Percentiles rank a stretch among this genome's conserved stretches.
These are phyloP conservation scores for Austroboletus novae-zelandiae DNA, from an alignment of 1,284 basidiomycete genomes.

Conservation along the genomic window DNA sequence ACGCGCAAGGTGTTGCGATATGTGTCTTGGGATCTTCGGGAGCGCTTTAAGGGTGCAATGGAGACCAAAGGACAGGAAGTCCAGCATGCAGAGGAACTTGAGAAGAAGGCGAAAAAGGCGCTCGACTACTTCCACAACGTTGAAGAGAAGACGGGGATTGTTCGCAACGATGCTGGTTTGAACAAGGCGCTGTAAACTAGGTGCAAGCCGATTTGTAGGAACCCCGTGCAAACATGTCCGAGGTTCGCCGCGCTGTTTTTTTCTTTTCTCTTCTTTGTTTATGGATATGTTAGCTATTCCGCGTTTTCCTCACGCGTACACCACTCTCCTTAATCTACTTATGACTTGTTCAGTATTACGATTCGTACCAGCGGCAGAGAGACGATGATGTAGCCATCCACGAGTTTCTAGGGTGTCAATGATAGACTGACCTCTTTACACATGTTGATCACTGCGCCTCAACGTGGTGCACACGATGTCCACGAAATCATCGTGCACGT, in stretches of 20 bases:
- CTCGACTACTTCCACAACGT: slow-evolving; percentile 70
- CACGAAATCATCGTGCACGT: too few species aligned
- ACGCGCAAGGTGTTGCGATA: slow-evolving; percentile 92
- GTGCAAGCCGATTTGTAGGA: not conserved
- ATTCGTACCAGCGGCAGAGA: not conserved
- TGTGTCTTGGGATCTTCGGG: slow-evolving; percentile 89
- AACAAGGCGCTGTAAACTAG: slow-evolving; percentile 16
- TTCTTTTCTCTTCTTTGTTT: too few species aligned
- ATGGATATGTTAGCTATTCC: slow-evolving; percentile 4
- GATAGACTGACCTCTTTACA: too few species aligned
- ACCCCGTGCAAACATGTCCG: not conserved
- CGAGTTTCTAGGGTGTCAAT: too few species aligned
- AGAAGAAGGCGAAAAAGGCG: slow-evolving; percentile 69
- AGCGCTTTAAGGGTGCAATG: slow-evolving; percentile 80
- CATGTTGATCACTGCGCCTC: too few species aligned
- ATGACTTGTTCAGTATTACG: slow-evolving; percentile 10
- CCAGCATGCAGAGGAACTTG: slow-evolving; percentile 72
- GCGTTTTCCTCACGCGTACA: not conserved
- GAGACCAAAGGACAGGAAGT: slow-evolving; percentile 79
- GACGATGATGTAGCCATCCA: too few species aligned
- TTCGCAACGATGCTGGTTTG: slow-evolving; percentile 44
- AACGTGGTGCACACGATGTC: too few species aligned
- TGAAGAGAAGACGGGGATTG: slow-evolving; percentile 53
- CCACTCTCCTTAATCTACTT: slow-evolving; percentile 12
- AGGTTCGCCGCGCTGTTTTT: not conserved